These are phyloP conservation scores for Teratosphaeria viscida DNA, from an alignment of 2,329 filamentous ascomycete species.

Conservation along the genomic window DNA sequence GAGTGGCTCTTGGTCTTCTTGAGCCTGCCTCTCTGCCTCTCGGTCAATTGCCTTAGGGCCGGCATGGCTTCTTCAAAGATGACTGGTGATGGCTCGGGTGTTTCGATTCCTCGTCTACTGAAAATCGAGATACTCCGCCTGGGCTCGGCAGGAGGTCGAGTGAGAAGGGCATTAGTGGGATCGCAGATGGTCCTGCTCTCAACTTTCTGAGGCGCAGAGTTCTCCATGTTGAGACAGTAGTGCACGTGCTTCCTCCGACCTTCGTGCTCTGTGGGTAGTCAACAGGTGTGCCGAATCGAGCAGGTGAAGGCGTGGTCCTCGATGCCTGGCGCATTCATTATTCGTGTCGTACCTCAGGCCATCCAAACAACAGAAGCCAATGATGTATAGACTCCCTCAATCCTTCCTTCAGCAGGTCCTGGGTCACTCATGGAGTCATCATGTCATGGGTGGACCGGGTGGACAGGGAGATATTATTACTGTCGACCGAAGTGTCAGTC, in stretches of 20 bases:
- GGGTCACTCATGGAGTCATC: background rate
- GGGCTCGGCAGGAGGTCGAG: conserved; percentile 2
- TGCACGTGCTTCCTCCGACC: background rate
- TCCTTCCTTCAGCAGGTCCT: background rate
- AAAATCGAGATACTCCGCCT: conserved; percentile 28
- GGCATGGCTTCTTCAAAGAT: conserved; percentile 11
- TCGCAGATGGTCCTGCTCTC: background rate
- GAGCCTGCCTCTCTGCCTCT: conserved; percentile 16
- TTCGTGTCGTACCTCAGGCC: background rate
- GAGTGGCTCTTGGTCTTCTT: conserved; percentile 8
- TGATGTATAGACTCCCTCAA: background rate
- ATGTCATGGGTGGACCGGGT: background rate
- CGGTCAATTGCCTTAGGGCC: conserved; percentile 11
- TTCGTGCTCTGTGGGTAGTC: background rate
- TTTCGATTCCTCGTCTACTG: conserved; percentile 23
- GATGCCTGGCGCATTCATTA: background rate
- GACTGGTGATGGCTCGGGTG: conserved; percentile 13
- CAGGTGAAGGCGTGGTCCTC: background rate
- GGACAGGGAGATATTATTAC: background rate
- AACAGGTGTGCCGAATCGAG: background rate
- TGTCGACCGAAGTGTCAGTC: background rate
- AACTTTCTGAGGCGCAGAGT: background rate
- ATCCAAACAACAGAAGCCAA: background rate
- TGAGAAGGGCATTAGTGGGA: background rate
- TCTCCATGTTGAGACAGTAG: background rate